phyloP scores from a whole-genome alignment of 176 grass and related monocot genomes.

The Oropetium thomaeum region DNA sequence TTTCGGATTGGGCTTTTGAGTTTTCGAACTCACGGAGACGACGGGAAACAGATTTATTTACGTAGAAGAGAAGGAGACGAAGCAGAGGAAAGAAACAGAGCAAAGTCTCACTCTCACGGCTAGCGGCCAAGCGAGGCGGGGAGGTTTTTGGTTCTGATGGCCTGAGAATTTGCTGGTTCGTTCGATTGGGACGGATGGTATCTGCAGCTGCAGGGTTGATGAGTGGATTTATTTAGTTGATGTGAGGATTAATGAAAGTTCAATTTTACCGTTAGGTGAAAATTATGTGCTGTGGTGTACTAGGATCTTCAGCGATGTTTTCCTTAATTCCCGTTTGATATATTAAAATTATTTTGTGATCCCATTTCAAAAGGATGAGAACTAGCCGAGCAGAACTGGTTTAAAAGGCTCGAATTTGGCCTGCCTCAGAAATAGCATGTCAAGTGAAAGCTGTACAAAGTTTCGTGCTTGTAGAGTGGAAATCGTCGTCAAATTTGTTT shows the following conservation, averaged over 20 bases:
- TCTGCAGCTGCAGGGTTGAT: background rate
- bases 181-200: background rate
- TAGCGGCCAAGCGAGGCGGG: constrained; percentile 30
- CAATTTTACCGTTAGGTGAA: background rate
- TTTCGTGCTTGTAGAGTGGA: background rate
- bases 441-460: background rate
- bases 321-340: background rate
- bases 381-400: too few relatives aligned
- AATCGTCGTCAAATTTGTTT: background rate
- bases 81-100: background rate
- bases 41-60: constrained; percentile 31
- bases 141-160: background rate
- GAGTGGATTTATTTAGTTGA: background rate
- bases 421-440: too few relatives aligned
- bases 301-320: background rate
- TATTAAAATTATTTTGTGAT: too few relatives aligned
- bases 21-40: background rate
- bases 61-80: background rate
- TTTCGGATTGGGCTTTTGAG: too few relatives aligned
- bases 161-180: constrained; percentile 7
- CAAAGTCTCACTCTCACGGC: constrained; percentile 45
- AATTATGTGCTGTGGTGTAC: background rate
- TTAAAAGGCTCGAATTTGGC: too few relatives aligned
- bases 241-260: too few relatives aligned
- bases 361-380: too few relatives aligned